These are phyloP conservation scores for Geranium brycei DNA, from an alignment of 345 rosid genomes.

Conservation along the genomic window DNA sequence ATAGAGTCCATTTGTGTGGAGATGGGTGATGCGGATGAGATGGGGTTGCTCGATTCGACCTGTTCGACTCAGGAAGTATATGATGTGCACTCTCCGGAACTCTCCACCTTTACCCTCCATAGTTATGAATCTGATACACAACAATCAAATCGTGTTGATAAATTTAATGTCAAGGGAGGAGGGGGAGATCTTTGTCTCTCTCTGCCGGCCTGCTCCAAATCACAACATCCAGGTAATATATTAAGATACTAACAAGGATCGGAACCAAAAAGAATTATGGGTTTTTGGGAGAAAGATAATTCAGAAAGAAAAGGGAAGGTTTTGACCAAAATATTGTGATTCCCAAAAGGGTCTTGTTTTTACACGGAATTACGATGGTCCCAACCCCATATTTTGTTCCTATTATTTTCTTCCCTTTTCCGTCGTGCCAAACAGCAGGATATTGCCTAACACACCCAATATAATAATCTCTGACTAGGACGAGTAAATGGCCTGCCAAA, in stretches of 20 bases:
- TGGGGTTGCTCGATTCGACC: constrained; percentile 65
- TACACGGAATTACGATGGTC: not conserved
- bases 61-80: constrained; percentile 49
- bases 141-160: no score
- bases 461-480: not conserved
- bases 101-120: constrained; percentile 17
- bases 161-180: no score
- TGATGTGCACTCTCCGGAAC: constrained; percentile 44
- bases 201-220: not conserved
- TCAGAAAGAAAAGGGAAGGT: no score
- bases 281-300: not conserved
- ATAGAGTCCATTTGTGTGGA: constrained; percentile 35
- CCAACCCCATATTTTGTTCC: not conserved
- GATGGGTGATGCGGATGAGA: constrained; percentile 50
- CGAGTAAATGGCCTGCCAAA: not conserved
- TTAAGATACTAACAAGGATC: not conserved
- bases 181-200: not conserved
- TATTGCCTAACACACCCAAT: not conserved
- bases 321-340: not conserved
- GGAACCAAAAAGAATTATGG: not conserved
- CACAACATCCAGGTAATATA: no score
- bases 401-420: not conserved
- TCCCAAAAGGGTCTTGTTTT: not conserved
- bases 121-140: not conserved
- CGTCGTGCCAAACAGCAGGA: not conserved